These are phyloP conservation scores for Ogataea salicorniae DNA, from an alignment of 805 yeast genomes.

Conservation along the genomic window DNA sequence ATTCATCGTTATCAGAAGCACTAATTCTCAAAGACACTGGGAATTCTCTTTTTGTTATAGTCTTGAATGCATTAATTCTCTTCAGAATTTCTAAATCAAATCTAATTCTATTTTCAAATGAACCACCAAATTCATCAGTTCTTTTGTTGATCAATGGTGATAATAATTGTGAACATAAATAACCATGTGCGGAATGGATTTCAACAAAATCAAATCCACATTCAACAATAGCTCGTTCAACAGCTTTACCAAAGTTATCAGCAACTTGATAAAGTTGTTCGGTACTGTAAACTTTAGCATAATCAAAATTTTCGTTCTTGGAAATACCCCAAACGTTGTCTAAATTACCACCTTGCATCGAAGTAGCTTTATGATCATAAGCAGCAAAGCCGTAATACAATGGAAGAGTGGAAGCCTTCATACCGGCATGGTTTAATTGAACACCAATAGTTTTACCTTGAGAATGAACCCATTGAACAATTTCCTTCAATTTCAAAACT, in stretches of 20 bases:
- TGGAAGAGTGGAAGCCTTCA: slow-evolving; percentile 31
- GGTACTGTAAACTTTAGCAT: slow-evolving; percentile 40
- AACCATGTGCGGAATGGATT: slow-evolving; percentile 64
- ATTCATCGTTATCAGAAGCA: slow-evolving; percentile 37
- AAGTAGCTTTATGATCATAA: slow-evolving; percentile 28
- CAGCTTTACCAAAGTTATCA: slow-evolving; percentile 39
- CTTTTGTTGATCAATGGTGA: slow-evolving; percentile 44
- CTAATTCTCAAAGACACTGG: slow-evolving; percentile 47
- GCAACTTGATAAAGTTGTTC: slow-evolving; percentile 39
- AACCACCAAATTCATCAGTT: slow-evolving; percentile 61
- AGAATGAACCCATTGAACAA: slow-evolving; percentile 43
- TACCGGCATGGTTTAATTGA: slow-evolving; percentile 54
- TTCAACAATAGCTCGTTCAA: slow-evolving; percentile 42
- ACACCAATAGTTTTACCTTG: slow-evolving; percentile 43
- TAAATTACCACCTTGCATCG: slow-evolving; percentile 38
- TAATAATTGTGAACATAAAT: slow-evolving; percentile 45
- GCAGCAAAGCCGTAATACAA: slow-evolving; percentile 7
- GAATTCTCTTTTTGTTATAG: slow-evolving; percentile 24
- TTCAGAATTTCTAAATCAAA: slow-evolving; percentile 43
- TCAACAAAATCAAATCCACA: slow-evolving; percentile 63
- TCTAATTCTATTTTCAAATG: slow-evolving; percentile 51
- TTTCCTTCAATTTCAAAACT: slow-evolving; percentile 34
- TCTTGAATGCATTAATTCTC: slow-evolving; percentile 36
- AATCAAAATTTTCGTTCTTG: slow-evolving; percentile 13
- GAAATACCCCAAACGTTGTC: slow-evolving; percentile 43